Base-by-base conservation (phyloP, 1,139 yeast genomes). In the Yamadazyma oceani region DNA sequence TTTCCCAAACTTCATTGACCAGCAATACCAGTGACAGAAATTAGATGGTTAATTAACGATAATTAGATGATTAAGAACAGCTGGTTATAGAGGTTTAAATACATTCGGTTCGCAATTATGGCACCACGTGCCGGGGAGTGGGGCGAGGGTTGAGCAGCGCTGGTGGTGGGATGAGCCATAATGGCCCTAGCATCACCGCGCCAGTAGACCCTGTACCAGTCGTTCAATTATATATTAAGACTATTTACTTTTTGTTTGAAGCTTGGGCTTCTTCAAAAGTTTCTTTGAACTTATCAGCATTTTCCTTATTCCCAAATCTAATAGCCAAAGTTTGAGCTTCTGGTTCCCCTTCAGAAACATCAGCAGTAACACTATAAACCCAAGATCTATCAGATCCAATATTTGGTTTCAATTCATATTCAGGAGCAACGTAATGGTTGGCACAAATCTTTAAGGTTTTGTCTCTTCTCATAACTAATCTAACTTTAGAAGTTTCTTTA, bases 391-490 rank as follows among this genome's bases (percentile, higher is more conserved):
- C 98, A 45, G 95, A 83, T 38, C 98, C 98, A 48, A 92, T 92
- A 60, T 92, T 92, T 54, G 97, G 89, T 62, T 82, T 86, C 64
- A 92, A 80, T 54, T 72, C 80, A 68, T 86, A 88, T 49, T 87
- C 96, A 44, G 95, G 81, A 34, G 87, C 72, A 54, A 92, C 82
- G 67, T 82, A 80, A 69, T 92, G 98, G 74, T 92, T 92, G 55
- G 98, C 98, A 69, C 98, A 92, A 57, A 94, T 85, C 78, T 92
- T 92, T 61, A 90, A 79, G 41, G 97, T 92, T 75, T 92, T 92
- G 73, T 92, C 98, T 73, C 98, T 88, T 79, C 98, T 87, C 98
- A 92, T 92, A 61, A 92, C 76, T 50, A 92, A 69, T 71, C 98
- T 84, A 48, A 85, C 86, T 71, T 87, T 90, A 41, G 78, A 76